A percentile compares a stretch with the other conserved stretches of the same genome.
phyloP scores from a whole-genome alignment of 306 rosid genomes.

The Spatholobus suberectus region DNA sequence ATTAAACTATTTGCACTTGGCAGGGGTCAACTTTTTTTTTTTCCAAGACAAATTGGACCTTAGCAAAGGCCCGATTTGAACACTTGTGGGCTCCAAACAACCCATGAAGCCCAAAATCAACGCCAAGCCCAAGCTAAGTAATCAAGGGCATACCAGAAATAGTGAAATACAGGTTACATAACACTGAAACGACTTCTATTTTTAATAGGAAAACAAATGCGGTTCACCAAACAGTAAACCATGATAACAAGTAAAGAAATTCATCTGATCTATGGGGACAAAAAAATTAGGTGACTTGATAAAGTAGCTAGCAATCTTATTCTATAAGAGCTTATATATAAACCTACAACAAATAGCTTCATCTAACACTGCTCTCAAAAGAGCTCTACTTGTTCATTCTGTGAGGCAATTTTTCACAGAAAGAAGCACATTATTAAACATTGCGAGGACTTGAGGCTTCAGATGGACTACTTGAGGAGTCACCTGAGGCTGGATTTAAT shows the following conservation, averaged over 20 bases:
- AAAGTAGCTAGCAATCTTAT: slow-evolving; percentile 51
- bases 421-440: slow-evolving; percentile 33
- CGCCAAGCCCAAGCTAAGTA: not conserved
- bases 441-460: slow-evolving; percentile 67
- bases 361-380: slow-evolving; percentile 48
- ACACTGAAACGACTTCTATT: slow-evolving; percentile 18
- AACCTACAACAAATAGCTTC: slow-evolving; percentile 58
- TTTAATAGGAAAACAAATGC: slow-evolving; percentile 35
- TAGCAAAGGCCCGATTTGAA: not conserved
- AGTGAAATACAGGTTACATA: not conserved
- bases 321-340: slow-evolving; percentile 38
- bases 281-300: slow-evolving; percentile 43
- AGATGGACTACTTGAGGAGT: slow-evolving; percentile 64
- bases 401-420: slow-evolving; percentile 34
- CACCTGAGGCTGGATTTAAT: slow-evolving; percentile 47
- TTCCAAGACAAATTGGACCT: not conserved
- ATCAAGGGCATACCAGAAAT: not conserved
- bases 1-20: not conserved
- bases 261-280: slow-evolving; percentile 36
- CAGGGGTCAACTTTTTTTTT: not conserved
- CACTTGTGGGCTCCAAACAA: not conserved
- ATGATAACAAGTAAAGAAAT: slow-evolving; percentile 30
- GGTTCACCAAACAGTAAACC: slow-evolving; percentile 44
- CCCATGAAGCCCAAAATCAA: slow-evolving; percentile 4
- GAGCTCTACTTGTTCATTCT: slow-evolving; percentile 47